Evolutionary conservation across 2,329 filamentous ascomycete genomes (phyloP).

Genomic region (Colletotrichum melonis): DNA sequence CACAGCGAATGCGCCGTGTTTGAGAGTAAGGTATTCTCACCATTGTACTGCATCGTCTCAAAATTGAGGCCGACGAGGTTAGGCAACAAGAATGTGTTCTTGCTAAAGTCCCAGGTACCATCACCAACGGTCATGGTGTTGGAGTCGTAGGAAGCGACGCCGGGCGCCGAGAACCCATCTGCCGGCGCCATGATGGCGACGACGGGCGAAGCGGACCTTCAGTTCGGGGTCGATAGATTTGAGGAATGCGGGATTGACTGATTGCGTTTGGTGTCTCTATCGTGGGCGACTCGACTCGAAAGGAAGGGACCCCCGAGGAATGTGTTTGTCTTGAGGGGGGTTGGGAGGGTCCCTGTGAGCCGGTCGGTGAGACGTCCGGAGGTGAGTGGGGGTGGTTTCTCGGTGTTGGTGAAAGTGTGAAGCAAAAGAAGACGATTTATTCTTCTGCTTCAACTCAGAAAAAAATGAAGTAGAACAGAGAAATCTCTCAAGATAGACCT

Average conservation of each 20-base stretch:
- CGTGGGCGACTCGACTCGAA: conserved; percentile 16
- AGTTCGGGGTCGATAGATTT: conserved; percentile 15
- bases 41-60: conserved; percentile 87
- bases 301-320: conserved; percentile 8
- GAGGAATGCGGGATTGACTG: conserved; percentile 16
- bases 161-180: conserved; percentile 73
- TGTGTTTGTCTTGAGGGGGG: conserved; percentile 24
- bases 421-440: conserved; percentile 1
- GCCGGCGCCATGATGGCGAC: conserved; percentile 70
- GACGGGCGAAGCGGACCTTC: conserved; percentile 38
- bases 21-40: conserved; percentile 55
- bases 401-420: conserved; percentile 7
- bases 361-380: conserved; percentile 26
- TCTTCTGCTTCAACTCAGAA: background rate
- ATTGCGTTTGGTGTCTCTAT: conserved; percentile 1
- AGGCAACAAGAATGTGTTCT: conserved; percentile 82
- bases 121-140: conserved; percentile 82
- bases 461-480: conserved; percentile 1
- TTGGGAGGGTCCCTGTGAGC: conserved; percentile 11
- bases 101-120: conserved; percentile 83
- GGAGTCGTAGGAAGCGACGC: conserved; percentile 78
- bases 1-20: background rate
- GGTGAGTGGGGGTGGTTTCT: conserved; percentile 18
- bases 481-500: conserved; percentile 11
- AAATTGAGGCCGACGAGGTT: conserved; percentile 82